A percentile compares a stretch with the other conserved stretches of the same genome.
Evolutionary conservation across 768 basidiomycete genomes (phyloP).

Genomic region (Naganishia vishniacii): DNA sequence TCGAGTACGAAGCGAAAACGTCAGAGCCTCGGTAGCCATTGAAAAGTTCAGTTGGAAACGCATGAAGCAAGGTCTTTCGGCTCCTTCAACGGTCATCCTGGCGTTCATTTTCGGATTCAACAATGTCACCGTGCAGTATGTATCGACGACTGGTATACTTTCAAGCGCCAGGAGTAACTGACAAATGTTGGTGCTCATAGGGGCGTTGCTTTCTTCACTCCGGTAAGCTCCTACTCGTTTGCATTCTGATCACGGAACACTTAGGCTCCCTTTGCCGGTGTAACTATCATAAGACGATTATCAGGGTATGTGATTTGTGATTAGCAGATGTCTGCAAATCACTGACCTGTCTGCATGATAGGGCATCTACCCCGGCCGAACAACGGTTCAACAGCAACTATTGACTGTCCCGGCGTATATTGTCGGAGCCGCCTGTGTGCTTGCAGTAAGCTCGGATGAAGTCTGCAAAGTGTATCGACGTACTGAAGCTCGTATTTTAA

Average conservation of each 20-base stretch:
- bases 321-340: not conserved
- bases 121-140: conserved; percentile 33
- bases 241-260: not conserved
- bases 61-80: conserved; percentile 20
- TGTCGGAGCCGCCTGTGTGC: conserved; percentile 29
- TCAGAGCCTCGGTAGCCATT: conserved; percentile 30
- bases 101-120: conserved; percentile 37
- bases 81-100: conserved; percentile 27
- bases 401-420: conserved; percentile 31
- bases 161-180: too few relatives aligned
- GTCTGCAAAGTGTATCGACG: not conserved
- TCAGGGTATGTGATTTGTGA: conserved; percentile 20
- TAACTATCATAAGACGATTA: conserved; percentile 30
- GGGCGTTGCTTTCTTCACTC: conserved; percentile 26
- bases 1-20: conserved; percentile 36
- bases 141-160: too few relatives aligned
- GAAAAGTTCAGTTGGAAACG: conserved; percentile 32
- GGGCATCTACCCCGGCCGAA: conserved; percentile 34
- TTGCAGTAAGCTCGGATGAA: conserved; percentile 12
- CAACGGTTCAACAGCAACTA: conserved; percentile 31
- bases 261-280: not conserved
- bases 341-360: not conserved
- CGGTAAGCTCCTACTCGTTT: conserved; percentile 29
- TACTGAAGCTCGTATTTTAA: not conserved
- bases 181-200: not conserved